Evolutionary conservation across 495 filamentous ascomycete species (phyloP), one percentile per base, ranked within the genome.

Genomic region (Penicillium silybi): DNA sequence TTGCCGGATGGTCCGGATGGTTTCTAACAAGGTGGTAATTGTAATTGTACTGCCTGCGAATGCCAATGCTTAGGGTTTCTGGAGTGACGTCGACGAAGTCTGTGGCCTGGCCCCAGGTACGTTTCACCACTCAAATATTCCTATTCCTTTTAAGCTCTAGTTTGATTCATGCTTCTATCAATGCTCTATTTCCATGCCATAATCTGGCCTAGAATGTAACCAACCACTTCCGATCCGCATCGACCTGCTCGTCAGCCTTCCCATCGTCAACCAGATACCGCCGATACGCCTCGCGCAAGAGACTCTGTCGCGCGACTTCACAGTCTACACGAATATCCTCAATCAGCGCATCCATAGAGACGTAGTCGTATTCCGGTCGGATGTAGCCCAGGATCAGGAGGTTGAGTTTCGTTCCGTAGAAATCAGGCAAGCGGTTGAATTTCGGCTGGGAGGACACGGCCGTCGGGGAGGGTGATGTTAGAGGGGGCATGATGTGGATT

Each of bases 301-400:
- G 70, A 76, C 89, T 93, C 60, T 73, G 69, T 51, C 77, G 72
- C 18, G 90, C 86, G 45, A 98, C 91, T 63, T 88, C 83, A 62
- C 92, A 92, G 71, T 98, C 93, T 46, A 85, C 72, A 51, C 80
- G 77, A 57, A 98, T 98, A 71, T 98, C 93, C 58, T 85, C 80
- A 34, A 97, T 82, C 66, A 98, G 66, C 22, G 83, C 84, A 48
- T 97, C 92, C 61, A 88, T 73, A 43, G 80, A 84, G 26, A 85
- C 80, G 71, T 98, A 98, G 68, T 97, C 90, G 60, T 80, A 84
- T 64, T 98, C 93, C 10, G 87, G 85, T 37, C 93, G 82, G 35
- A 98, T 90, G 67, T 86, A 97, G 15, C 93, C 93, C 48, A 91
- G 65, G 52, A 98, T 80, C 19, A 88, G 58, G 6, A 97, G 74